Evolutionary conservation across 2,329 filamentous ascomycete species (phyloP).

Genomic region (Myrmaecium sp.): DNA sequence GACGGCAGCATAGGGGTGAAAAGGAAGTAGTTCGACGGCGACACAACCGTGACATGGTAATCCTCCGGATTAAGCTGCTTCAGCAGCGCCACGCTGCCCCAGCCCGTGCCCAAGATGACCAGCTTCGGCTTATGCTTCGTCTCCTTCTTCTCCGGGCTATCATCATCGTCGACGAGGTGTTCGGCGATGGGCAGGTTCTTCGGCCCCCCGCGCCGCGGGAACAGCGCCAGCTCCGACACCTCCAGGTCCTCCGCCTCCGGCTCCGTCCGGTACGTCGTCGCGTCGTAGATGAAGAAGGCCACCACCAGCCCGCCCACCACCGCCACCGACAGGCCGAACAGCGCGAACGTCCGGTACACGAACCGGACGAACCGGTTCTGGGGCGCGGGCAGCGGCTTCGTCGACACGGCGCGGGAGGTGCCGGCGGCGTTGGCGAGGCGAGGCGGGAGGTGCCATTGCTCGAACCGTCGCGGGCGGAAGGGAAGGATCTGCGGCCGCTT

Average conservation of each 20-base stretch:
- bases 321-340: slow-evolving; percentile 58
- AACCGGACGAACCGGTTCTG: slow-evolving; percentile 30
- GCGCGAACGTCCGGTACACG: slow-evolving; percentile 52
- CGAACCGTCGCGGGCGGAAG: too few relatives aligned
- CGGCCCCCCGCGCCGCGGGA: slow-evolving; percentile 67
- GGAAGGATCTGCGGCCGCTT: too few relatives aligned
- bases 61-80: slow-evolving; percentile 82
- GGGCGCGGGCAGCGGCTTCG: slow-evolving; percentile 15
- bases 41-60: slow-evolving; percentile 91
- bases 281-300: slow-evolving; percentile 87
- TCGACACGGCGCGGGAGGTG: slow-evolving; percentile 11
- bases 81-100: slow-evolving; percentile 82
- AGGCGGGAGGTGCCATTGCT: too few relatives aligned
- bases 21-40: slow-evolving; percentile 88
- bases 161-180: slow-evolving; percentile 75
- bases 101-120: slow-evolving; percentile 84
- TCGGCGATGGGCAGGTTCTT: slow-evolving; percentile 92
- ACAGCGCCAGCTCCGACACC: slow-evolving; percentile 70
- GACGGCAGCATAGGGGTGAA: slow-evolving; percentile 98
- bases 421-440: too few relatives aligned
- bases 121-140: slow-evolving; percentile 81
- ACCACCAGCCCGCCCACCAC: slow-evolving; percentile 53
- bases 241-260: slow-evolving; percentile 52
- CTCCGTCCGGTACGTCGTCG: slow-evolving; percentile 70
- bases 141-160: slow-evolving; percentile 48